Percentiles rank a stretch among this genome's conserved stretches.
Evolutionary conservation across 2,329 filamentous ascomycete genomes (phyloP).

Genomic region (Trichoderma atroviride): DNA sequence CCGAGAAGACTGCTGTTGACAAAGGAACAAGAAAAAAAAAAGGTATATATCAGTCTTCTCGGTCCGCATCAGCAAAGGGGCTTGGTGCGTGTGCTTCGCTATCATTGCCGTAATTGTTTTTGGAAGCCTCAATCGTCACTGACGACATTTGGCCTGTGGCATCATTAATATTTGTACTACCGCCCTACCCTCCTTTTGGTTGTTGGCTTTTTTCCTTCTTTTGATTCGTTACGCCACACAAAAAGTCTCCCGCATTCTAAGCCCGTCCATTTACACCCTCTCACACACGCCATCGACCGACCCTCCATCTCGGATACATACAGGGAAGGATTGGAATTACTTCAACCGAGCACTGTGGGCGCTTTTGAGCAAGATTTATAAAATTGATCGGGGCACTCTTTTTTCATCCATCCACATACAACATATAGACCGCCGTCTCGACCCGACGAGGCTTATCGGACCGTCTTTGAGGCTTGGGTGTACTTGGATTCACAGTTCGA

Average conservation of each 20-base stretch:
- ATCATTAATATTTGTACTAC: too few relatives aligned
- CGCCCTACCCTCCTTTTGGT: not conserved
- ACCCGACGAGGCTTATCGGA: not conserved
- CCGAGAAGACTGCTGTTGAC: not conserved
- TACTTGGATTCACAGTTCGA: not conserved
- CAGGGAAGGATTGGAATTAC: not conserved
- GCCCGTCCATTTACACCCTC: not conserved
- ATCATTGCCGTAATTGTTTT: not conserved
- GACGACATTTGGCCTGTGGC: not conserved
- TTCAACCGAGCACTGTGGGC: not conserved
- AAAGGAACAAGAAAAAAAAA: not conserved
- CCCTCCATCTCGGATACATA: constrained; percentile 20
- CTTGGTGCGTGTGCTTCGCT: not conserved
- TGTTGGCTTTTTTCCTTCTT: constrained; percentile 2
- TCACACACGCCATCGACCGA: constrained; percentile 7
- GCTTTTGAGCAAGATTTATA: not conserved
- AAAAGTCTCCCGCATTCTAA: not conserved
- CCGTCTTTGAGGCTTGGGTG: not conserved
- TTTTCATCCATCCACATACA: not conserved
- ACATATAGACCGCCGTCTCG: not conserved
- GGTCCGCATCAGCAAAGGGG: not conserved
- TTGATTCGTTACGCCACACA: not conserved
- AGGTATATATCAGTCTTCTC: constrained; percentile 6
- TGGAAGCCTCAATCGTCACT: not conserved
- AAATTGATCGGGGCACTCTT: not conserved